A percentile compares a stretch with the other conserved stretches of the same genome.
Conservation (phyloP, 164 flowering plant genomes). For the Nymphaea thermarum region DNA sequence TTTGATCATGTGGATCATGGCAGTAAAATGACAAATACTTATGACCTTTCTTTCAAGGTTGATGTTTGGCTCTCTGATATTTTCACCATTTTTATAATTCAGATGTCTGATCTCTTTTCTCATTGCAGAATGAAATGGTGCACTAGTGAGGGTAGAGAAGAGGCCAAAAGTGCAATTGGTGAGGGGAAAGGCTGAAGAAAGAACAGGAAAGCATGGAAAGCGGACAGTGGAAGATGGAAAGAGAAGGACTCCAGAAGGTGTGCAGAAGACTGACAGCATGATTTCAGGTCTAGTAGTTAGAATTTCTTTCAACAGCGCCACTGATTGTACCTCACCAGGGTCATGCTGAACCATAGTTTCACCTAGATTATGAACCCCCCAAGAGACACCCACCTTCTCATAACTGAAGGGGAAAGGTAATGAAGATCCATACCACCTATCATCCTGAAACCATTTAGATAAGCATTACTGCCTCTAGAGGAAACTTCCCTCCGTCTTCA, state of each 20-base stretch:
- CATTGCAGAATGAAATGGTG: neutral
- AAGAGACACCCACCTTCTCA: slow-evolving; percentile 62
- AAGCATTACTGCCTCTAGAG: neutral
- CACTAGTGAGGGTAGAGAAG: neutral
- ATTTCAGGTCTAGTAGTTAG: slow-evolving; percentile 14
- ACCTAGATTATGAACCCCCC: slow-evolving; percentile 53
- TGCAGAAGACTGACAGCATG: slow-evolving; percentile 1
- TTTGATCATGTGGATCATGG: neutral
- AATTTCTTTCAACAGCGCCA: slow-evolving; percentile 15
- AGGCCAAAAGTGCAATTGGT: neutral
- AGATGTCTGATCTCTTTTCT: neutral
- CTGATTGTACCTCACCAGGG: slow-evolving; percentile 9
- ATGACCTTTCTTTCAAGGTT: slow-evolving; percentile 8
- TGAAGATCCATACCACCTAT: too few relatives aligned
- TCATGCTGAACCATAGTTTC: slow-evolving; percentile 14
- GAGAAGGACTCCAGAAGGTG: slow-evolving; percentile 5
- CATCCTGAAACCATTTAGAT: too few relatives aligned
- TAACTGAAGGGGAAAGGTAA: too few relatives aligned
- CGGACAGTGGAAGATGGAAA: neutral
- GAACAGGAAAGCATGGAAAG: neutral
- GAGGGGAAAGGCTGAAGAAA: neutral
- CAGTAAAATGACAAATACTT: slow-evolving; percentile 2
- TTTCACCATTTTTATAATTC: neutral
- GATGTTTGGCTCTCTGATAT: neutral
- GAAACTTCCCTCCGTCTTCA: too few relatives aligned